Base-by-base conservation (phyloP, 345 rosid species). In the Euphorbia peplus region DNA sequence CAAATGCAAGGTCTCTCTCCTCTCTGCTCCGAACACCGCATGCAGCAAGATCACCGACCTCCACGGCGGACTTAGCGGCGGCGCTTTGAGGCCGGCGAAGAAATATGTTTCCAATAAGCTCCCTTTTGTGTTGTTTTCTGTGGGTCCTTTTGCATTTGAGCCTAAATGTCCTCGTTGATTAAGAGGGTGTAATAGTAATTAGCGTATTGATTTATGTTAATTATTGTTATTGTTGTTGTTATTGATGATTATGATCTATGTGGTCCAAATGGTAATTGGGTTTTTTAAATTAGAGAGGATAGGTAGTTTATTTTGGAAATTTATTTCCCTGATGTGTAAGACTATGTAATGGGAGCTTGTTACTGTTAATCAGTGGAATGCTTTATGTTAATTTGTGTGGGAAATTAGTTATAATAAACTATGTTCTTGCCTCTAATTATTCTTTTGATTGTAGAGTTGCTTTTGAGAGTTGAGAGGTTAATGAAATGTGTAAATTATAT, bases 141-240 rank as follows among this genome's bases (percentile, higher is more conserved):
- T 85, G 35, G 97, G 97, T 1, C 98, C 97, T 6, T 83, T 91
- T 35, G 98, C 95, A 13, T 95, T 87, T 44, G 89, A 87, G 61
- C 90, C 97, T 64, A 72, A 73, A 39, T 95, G 99, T 71, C 78
- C 69, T 2, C 80, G 58, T 73, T 88, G 72, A 78, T 44, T 8
- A 1, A n/a, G n/a, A n/a, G n/a, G n/a, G n/a, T n/a, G n/a, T n/a
- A n/a, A 42, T 42, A 42, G 11, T 42, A 42, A 44, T 44, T 44
- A 10, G 1, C 50, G 2, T 44, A 42, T 42, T 42, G 12, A 42
- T 42, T 42, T 35, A 35, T 35, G 4, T 39, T 39, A 39, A 39
- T 39, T 39, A 39, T 39, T 39, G 42, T 39, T 39, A 39, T 39
- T 39, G 42, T 5, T 39, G 42, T 1, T 5, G 42, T 3, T 35